These are phyloP conservation scores for Mycena galericulata DNA, from an alignment of 768 basidiomycete genomes.

Conservation along the genomic window DNA sequence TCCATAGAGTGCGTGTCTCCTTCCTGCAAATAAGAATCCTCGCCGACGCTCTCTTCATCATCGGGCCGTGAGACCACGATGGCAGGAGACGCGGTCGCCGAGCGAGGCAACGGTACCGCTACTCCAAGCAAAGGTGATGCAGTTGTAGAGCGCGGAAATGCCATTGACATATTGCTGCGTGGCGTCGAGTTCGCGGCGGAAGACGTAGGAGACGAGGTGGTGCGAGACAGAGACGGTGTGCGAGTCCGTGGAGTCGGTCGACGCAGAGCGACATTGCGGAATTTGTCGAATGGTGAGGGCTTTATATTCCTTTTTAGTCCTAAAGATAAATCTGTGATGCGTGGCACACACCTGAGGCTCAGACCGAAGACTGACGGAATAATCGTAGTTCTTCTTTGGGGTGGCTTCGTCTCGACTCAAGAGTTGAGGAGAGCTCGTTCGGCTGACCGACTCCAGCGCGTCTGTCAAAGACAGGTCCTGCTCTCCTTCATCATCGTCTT, in stretches of 20 bases:
- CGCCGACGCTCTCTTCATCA: slow-evolving; percentile 41
- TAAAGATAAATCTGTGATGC: neutral
- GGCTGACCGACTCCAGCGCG: slow-evolving; percentile 67
- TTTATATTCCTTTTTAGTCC: slow-evolving; percentile 41
- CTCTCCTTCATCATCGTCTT: slow-evolving; percentile 49
- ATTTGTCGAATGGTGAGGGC: slow-evolving; percentile 73
- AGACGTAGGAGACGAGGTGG: slow-evolving; percentile 67
- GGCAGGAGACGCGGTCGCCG: slow-evolving; percentile 62
- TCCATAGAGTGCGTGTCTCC: slow-evolving; percentile 60
- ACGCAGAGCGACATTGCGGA: slow-evolving; percentile 71
- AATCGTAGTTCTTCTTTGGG: slow-evolving; percentile 67
- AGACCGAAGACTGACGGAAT: slow-evolving; percentile 69
- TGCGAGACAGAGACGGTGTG: slow-evolving; percentile 76
- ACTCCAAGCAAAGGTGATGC: slow-evolving; percentile 62
- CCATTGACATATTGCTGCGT: slow-evolving; percentile 62
- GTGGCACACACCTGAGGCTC: slow-evolving; percentile 65
- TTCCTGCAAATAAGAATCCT: slow-evolving; percentile 47
- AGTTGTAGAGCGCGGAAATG: slow-evolving; percentile 50
- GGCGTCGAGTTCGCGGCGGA: slow-evolving; percentile 77
- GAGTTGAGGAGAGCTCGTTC: slow-evolving; percentile 63
- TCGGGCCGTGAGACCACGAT: slow-evolving; percentile 42
- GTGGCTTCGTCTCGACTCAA: slow-evolving; percentile 54
- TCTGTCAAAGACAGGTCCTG: slow-evolving; percentile 60
- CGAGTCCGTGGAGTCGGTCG: slow-evolving; percentile 63
- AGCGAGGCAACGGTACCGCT: slow-evolving; percentile 64